phyloP scores from a whole-genome alignment of 2,329 filamentous ascomycete species.

The Cladosporium colombiae region DNA sequence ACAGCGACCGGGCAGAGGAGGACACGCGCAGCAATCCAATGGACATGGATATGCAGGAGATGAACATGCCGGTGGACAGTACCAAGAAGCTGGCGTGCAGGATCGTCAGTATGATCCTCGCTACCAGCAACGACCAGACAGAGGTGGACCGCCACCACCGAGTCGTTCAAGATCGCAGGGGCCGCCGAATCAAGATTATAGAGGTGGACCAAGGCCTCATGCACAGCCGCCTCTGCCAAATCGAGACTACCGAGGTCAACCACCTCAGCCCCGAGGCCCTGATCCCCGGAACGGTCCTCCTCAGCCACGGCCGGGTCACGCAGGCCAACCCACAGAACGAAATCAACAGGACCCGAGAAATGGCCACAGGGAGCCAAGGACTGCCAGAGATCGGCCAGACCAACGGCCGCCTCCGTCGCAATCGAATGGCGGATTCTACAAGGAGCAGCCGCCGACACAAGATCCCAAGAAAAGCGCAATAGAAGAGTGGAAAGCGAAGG shows the following conservation, averaged over 20 bases:
- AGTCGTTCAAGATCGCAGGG: constrained; percentile 13
- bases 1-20: constrained; percentile 20
- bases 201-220: background rate
- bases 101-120: constrained; percentile 26
- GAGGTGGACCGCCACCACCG: constrained; percentile 8
- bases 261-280: background rate
- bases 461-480: constrained; percentile 32
- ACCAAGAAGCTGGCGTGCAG: background rate
- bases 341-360: constrained; percentile 3
- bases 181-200: constrained; percentile 10
- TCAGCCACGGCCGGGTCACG: background rate
- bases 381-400: background rate
- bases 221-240: constrained; percentile 4
- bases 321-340: background rate
- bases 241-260: constrained; percentile 17
- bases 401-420: constrained; percentile 3
- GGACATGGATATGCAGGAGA: background rate
- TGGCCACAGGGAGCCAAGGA: background rate
- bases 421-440: constrained; percentile 1
- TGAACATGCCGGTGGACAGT: background rate
- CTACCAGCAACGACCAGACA: constrained; percentile 21
- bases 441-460: constrained; percentile 1
- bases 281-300: constrained; percentile 17
- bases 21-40: constrained; percentile 4
- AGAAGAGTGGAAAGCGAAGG: constrained; percentile 38